Conservation (phyloP, 192 early-diverging fungal genomes). For the Phycomyces blakesleeanus region DNA sequence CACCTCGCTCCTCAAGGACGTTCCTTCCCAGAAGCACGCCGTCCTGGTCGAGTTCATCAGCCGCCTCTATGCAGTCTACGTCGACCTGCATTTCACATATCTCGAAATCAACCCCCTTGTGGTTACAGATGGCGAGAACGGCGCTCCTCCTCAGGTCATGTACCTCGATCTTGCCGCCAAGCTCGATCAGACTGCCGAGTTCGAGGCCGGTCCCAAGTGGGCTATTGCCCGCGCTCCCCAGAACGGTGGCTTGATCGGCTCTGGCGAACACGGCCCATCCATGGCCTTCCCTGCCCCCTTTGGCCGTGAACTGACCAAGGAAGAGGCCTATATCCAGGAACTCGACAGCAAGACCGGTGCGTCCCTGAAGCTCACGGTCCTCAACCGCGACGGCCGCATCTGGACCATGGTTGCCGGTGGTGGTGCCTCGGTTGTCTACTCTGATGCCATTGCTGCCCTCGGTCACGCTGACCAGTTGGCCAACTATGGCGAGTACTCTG, state of each 20-base stretch:
- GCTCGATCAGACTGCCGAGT: slow-evolving; percentile 97
- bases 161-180: slow-evolving; percentile 97
- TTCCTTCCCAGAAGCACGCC: slow-evolving; percentile 62
- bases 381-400: slow-evolving; percentile 92
- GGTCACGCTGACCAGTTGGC: slow-evolving; percentile 93
- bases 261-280: slow-evolving; percentile 72
- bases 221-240: slow-evolving; percentile 73
- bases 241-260: slow-evolving; percentile 40
- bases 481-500: slow-evolving; percentile 99
- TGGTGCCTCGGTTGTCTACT: slow-evolving; percentile 97
- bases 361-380: slow-evolving; percentile 94
- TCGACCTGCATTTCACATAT: slow-evolving; percentile 97
- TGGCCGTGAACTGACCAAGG: slow-evolving; percentile 91
- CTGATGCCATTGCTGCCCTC: slow-evolving; percentile 97
- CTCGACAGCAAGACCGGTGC: slow-evolving; percentile 98
- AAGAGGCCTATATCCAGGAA: slow-evolving; percentile 98
- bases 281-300: slow-evolving; percentile 98
- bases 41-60: slow-evolving; percentile 88
- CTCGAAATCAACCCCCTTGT: slow-evolving; percentile 99
- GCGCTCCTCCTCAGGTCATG: slow-evolving; percentile 66
- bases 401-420: slow-evolving; percentile 99
- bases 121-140: slow-evolving; percentile 67
- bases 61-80: slow-evolving; percentile 91
- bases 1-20: slow-evolving; percentile 62
- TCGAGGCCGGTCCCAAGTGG: slow-evolving; percentile 96